These are phyloP conservation scores for Leccinum barrowsii DNA, from an alignment of 768 basidiomycete genomes.

Conservation along the genomic window DNA sequence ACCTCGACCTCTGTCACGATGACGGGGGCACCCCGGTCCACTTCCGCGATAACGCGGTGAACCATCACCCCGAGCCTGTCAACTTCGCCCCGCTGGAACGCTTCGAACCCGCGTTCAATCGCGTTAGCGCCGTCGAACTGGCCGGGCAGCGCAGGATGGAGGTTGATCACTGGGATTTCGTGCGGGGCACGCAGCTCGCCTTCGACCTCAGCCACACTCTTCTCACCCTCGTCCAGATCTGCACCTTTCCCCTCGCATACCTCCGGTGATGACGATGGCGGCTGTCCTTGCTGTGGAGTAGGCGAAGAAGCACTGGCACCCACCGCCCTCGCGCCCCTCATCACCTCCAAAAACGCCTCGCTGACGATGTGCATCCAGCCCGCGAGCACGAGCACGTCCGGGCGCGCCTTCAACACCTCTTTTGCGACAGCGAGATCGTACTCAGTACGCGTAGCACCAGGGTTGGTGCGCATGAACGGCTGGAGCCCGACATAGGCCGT, in stretches of 20 bases:
- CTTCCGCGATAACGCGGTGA: constrained; percentile 88
- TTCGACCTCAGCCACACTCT: constrained; percentile 24
- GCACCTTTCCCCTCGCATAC: not conserved
- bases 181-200: constrained; percentile 19
- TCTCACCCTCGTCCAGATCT: not conserved
- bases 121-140: constrained; percentile 96
- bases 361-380: constrained; percentile 99
- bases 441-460: constrained; percentile 71
- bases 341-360: constrained; percentile 70
- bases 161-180: constrained; percentile 83
- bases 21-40: constrained; percentile 88
- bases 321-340: constrained; percentile 41
- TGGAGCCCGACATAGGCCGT: constrained; percentile 82
- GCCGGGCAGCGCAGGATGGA: constrained; percentile 94
- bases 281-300: no score
- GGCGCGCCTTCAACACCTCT: constrained; percentile 56
- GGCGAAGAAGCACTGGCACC: no score
- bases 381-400: constrained; percentile 90
- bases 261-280: not conserved
- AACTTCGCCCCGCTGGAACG: constrained; percentile 81
- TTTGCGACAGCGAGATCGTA: constrained; percentile 83
- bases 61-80: constrained; percentile 84
- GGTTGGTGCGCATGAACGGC: constrained; percentile 72
- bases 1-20: constrained; percentile 78
- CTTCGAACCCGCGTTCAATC: constrained; percentile 84